Percentiles rank a stretch among this genome's conserved stretches.
These are phyloP conservation scores for Aspergillus arachidicola DNA, from an alignment of 2,329 filamentous ascomycete species.

Conservation along the genomic window DNA sequence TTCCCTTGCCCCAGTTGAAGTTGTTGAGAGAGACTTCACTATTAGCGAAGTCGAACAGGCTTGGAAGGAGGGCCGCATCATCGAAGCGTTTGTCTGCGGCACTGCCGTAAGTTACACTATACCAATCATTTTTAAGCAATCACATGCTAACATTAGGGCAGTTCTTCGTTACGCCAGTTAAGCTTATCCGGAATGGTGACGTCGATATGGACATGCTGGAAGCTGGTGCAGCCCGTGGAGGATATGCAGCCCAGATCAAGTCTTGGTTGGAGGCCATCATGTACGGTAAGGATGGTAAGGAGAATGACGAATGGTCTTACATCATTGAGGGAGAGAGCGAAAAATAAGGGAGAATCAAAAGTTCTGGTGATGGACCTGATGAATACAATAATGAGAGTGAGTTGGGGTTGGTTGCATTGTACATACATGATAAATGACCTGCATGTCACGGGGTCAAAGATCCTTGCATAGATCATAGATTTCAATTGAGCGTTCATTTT, in stretches of 20 bases:
- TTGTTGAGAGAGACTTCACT: conserved; percentile 81
- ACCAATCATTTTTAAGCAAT: neutral
- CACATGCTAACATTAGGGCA: conserved; percentile 33
- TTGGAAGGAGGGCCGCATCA: conserved; percentile 70
- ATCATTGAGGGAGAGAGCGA: conserved; percentile 63
- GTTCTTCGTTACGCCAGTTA: conserved; percentile 73
- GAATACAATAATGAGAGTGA: neutral
- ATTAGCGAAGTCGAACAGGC: conserved; percentile 78
- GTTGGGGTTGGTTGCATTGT: conserved; percentile 1
- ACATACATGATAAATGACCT: neutral
- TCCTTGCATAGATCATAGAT: conserved; percentile 10
- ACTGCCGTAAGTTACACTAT: conserved; percentile 69
- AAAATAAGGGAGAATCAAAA: conserved; percentile 18
- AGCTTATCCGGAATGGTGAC: conserved; percentile 68
- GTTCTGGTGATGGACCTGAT: neutral
- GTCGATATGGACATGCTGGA: conserved; percentile 59
- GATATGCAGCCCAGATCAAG: conserved; percentile 57
- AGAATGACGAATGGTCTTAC: conserved; percentile 69
- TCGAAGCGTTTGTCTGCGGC: conserved; percentile 85
- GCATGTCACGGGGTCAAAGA: neutral
- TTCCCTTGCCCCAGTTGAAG: conserved; percentile 69
- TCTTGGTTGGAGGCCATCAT: conserved; percentile 71
- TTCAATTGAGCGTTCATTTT: neutral
- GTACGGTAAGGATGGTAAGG: conserved; percentile 70
- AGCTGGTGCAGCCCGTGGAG: conserved; percentile 31